These are phyloP conservation scores for Beauveria sp. DNA, from an alignment of 2,329 filamentous ascomycete genomes.

Conservation along the genomic window DNA sequence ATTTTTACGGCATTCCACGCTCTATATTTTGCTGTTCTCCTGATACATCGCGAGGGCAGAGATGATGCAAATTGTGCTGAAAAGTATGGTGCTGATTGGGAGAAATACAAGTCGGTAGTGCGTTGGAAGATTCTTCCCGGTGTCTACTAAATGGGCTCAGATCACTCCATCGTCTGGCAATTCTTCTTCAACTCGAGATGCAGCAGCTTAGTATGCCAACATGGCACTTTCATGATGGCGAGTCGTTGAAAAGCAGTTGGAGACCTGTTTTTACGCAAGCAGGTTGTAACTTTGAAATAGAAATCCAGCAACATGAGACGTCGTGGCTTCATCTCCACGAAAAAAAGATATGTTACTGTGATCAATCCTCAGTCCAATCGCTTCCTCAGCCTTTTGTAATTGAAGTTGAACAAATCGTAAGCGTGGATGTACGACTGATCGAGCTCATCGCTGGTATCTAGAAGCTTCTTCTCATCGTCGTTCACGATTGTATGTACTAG, in stretches of 20 bases:
- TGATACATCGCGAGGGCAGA: constrained; percentile 74
- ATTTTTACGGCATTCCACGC: constrained; percentile 88
- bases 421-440: not conserved
- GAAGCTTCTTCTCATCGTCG: too few relatives aligned
- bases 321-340: not conserved
- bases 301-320: too few relatives aligned
- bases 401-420: not conserved
- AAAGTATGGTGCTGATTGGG: constrained; percentile 89
- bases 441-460: too few relatives aligned
- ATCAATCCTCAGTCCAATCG: not conserved
- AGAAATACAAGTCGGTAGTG: constrained; percentile 72
- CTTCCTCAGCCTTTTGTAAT: not conserved
- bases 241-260: not conserved
- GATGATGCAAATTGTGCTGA: constrained; percentile 79
- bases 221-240: not conserved
- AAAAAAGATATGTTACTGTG: too few relatives aligned
- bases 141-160: constrained; percentile 50
- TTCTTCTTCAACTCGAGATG: not conserved
- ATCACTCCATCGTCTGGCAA: not conserved
- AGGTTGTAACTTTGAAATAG: too few relatives aligned
- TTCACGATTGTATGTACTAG: too few relatives aligned
- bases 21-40: constrained; percentile 74
- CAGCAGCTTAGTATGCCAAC: not conserved
- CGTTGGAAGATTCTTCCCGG: constrained; percentile 72
- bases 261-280: too few relatives aligned